Evolutionary conservation across 805 yeast species (phyloP).

Genomic region (Alloascoidea africana): DNA sequence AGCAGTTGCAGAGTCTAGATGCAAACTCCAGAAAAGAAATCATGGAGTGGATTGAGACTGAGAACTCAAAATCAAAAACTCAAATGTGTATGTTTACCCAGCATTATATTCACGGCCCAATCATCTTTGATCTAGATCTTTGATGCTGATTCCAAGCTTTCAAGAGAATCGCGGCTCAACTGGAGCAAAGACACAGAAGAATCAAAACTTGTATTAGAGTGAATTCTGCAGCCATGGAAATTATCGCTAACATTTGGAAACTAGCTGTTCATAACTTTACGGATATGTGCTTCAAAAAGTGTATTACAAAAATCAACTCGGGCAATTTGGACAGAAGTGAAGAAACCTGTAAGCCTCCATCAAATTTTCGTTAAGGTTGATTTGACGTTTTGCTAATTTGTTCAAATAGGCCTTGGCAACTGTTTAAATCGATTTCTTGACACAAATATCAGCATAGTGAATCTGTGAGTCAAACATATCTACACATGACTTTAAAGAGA

Average conservation of each 20-base stretch:
- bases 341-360: constrained; percentile 35
- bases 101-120: no score
- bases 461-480: no score
- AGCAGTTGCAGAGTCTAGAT: constrained; percentile 31
- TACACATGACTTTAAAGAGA: no score
- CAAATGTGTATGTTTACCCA: constrained; percentile 45
- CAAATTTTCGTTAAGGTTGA: neutral
- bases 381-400: neutral
- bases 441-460: no score
- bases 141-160: no score
- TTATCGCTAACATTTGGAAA: no score
- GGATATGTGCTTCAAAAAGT: constrained; percentile 80
- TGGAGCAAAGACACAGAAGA: no score
- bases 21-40: constrained; percentile 63
- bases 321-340: constrained; percentile 38
- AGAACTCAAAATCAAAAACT: constrained; percentile 75
- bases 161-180: no score
- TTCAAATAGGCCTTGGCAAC: constrained; percentile 29
- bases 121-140: no score
- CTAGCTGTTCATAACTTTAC: constrained; percentile 74
- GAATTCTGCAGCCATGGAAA: no score
- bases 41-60: constrained; percentile 61
- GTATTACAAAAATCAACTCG: constrained; percentile 32
- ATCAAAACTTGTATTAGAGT: no score
- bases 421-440: constrained; percentile 82